Evolutionary conservation across 1,139 yeast species (phyloP).

Genomic region (Magnusiomyces paraingens): DNA sequence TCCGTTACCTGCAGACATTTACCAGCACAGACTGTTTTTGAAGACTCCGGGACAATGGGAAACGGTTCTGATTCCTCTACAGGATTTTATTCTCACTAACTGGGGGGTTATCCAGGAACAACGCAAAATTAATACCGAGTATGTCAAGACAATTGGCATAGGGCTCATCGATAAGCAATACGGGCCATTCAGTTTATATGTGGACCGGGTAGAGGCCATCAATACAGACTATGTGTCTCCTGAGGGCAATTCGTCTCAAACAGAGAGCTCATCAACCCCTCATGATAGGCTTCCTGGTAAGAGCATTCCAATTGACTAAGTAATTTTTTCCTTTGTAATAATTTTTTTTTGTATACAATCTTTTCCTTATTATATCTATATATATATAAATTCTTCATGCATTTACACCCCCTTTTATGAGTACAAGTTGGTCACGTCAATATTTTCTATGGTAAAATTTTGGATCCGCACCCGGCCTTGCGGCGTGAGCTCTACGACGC

Average conservation of each 20-base stretch:
- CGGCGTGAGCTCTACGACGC: background rate
- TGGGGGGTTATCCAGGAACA: constrained; percentile 76
- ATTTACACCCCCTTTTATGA: background rate
- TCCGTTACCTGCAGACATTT: constrained; percentile 70
- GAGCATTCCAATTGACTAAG: background rate
- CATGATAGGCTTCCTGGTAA: background rate
- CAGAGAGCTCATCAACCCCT: background rate
- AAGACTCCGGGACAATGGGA: constrained; percentile 79
- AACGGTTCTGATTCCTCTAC: constrained; percentile 67
- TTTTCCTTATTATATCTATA: background rate
- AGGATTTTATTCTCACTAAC: constrained; percentile 75
- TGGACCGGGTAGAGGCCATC: constrained; percentile 65
- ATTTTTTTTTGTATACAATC: background rate
- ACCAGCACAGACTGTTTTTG: constrained; percentile 73
- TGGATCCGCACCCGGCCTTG: background rate
- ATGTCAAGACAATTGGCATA: constrained; percentile 68
- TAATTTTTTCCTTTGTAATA: background rate
- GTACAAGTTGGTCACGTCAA: background rate
- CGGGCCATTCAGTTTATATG: constrained; percentile 65
- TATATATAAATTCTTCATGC: background rate
- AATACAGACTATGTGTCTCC: constrained; percentile 6
- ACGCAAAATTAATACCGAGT: constrained; percentile 54
- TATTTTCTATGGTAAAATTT: background rate
- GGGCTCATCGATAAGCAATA: constrained; percentile 74
- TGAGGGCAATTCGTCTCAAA: background rate